Evolutionary conservation across 306 rosid species (phyloP), one percentile per base, ranked within the genome.

Genomic region (Quercus robur): DNA sequence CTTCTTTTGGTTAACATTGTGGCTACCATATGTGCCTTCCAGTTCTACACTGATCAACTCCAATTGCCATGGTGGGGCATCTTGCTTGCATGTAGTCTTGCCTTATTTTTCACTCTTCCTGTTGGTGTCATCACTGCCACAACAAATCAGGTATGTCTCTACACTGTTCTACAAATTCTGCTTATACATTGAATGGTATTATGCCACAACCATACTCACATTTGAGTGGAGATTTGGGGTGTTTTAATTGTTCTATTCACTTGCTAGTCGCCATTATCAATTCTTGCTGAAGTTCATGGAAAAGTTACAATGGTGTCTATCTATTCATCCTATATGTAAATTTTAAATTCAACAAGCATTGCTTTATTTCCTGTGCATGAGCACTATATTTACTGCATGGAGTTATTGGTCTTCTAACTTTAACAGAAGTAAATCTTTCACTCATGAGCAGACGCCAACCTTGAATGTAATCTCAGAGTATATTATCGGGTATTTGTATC

Each of bases 41-140:
- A 93, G 75, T 87, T 86, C 77, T 91, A 81, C 63, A 91, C 80
- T 0, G 81, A 86, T 70, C 83, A 90, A 73, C 93, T 93, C 59
- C 98, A 93, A 73, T 93, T 38, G 46, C 46, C 46, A 38, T 38
- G 97, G 98, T 93, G 98, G 97, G 94, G 94, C 33, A 84, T 93
- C 72, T 55, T 91, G 78, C 84, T 93, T 52, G 98, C 98, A 5
- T 91, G 98, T 74, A 61, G 59, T 73, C 55, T 93, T 52, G 94
- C 93, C 56, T 19, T 91, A 11, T 67, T 83, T 12, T 93, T 91
- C 86, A 93, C 98, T 52, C 97, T 93, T 70, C 98, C 97, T 0
- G 75, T 91, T 26, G 98, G 98, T 81, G 71, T 93, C 78, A 90
- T 93, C 64, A 71, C 77, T 78, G 97, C 97, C 74, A 88, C 93